Base-by-base conservation (phyloP, 495 filamentous ascomycete species). In the Trichoderma virens region DNA sequence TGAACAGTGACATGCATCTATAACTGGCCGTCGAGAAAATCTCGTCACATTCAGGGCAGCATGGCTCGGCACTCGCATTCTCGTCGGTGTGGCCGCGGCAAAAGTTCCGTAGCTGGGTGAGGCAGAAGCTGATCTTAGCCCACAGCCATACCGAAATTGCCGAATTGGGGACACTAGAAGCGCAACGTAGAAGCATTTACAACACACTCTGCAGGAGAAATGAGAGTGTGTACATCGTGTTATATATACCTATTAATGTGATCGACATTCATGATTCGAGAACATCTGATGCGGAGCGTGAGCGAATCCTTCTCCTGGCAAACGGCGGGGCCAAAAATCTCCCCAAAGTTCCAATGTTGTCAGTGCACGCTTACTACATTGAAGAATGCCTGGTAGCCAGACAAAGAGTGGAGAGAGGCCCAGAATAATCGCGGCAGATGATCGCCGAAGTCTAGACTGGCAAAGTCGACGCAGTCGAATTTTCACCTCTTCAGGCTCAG, bases 131-230 rank as follows among this genome's bases (percentile, higher is more conserved):
- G 47, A 28, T 56, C 47, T 56, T 13, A 27, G 14, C 16, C 47
- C 25, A 28, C 47, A 56, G 7, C 47, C 20, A 56, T 27, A 56
- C 47, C 47, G 47, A 56, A 23, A 56, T 56, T 28, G 23, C 47
- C 47, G 47, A 13, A 5, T 56, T 56, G 14, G 47, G 23, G 47
- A 3, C 16, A n/a, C 18, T 35, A 35, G 34, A 20, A 28, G 9
- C 11, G 41, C 41, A 20, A 20, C 13, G n/a, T n/a, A n/a, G 43
- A n/a, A 23, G 43, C 20, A 47, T 83, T 47, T n/a, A n/a, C n/a
- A n/a, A n/a, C n/a, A n/a, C n/a, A n/a, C n/a, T n/a, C n/a, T n/a
- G n/a, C n/a, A n/a, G n/a, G n/a, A n/a, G n/a, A n/a, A n/a, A n/a
- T n/a, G n/a, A n/a, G n/a, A n/a, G n/a, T n/a, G n/a, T n/a, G n/a